These are phyloP conservation scores for Pelargonium nanum DNA, from an alignment of 345 rosid genomes.

Conservation along the genomic window DNA sequence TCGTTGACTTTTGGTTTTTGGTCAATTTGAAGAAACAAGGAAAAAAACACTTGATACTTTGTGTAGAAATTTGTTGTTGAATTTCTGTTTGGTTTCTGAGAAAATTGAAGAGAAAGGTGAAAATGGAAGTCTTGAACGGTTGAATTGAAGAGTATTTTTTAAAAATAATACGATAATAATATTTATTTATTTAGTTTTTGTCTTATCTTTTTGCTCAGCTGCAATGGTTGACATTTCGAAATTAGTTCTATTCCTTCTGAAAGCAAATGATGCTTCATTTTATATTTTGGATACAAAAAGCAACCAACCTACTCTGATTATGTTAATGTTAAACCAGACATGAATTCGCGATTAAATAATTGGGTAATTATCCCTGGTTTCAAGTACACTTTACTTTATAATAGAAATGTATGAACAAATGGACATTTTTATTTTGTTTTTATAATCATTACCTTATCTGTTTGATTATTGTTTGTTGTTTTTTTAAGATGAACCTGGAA, in stretches of 20 bases:
- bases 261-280: background rate
- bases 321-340: background rate
- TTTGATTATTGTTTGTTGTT: background rate
- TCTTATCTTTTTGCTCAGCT: background rate
- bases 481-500: constrained; percentile 79
- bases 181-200: background rate
- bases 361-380: background rate
- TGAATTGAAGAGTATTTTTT: background rate
- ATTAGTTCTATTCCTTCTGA: background rate
- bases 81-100: background rate
- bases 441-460: background rate
- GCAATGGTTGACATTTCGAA: background rate
- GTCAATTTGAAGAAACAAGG: background rate
- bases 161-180: background rate
- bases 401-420: background rate
- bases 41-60: background rate
- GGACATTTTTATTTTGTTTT: background rate
- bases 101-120: background rate
- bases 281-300: background rate
- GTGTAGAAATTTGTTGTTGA: background rate
- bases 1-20: constrained; percentile 24
- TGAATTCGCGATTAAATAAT: background rate
- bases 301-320: background rate
- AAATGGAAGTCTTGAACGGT: background rate
- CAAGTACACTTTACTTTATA: background rate